phyloP scores from a whole-genome alignment of 2,329 filamentous ascomycete species.

The Claviceps purpurea region DNA sequence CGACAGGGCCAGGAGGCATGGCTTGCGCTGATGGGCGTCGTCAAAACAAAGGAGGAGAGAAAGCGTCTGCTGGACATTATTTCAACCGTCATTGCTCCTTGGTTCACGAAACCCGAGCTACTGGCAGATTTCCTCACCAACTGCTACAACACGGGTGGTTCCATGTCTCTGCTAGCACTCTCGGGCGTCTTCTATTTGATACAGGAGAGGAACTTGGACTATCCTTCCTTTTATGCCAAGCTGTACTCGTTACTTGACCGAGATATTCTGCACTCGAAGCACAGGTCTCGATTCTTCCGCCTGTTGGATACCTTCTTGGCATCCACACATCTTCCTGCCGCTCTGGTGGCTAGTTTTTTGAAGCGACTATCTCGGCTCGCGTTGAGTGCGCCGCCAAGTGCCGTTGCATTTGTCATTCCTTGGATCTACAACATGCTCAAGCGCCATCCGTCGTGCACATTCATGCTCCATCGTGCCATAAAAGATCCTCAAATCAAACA shows the following conservation, averaged over 20 bases:
- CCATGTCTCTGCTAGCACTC: conserved; percentile 74
- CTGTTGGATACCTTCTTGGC: conserved; percentile 80
- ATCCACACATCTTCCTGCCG: conserved; percentile 84
- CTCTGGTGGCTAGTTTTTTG: conserved; percentile 87
- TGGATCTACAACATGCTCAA: conserved; percentile 94
- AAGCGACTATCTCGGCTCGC: conserved; percentile 79
- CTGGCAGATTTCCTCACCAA: conserved; percentile 96
- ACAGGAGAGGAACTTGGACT: conserved; percentile 85
- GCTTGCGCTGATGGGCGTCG: conserved; percentile 60
- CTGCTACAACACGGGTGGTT: conserved; percentile 76
- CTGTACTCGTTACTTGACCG: conserved; percentile 85
- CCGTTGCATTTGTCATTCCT: conserved; percentile 77
- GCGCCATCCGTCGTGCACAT: conserved; percentile 78
- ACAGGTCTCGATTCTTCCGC: conserved; percentile 86
- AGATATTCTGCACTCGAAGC: conserved; percentile 80
- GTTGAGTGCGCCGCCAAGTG: conserved; percentile 78
- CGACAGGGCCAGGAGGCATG: conserved; percentile 75
- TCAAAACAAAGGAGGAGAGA: conserved; percentile 57
- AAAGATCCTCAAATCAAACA: conserved; percentile 44
- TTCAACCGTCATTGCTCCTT: conserved; percentile 68
- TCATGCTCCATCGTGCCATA: conserved; percentile 79
- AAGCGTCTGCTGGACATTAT: conserved; percentile 68
- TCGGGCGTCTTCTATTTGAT: conserved; percentile 94
- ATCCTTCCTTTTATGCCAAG: conserved; percentile 85
- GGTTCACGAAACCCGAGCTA: conserved; percentile 78